Evolutionary conservation across 176 grass and related monocot genomes (phyloP), one percentile per base, ranked within the genome.

Genomic region (Pontederia paniculata): DNA sequence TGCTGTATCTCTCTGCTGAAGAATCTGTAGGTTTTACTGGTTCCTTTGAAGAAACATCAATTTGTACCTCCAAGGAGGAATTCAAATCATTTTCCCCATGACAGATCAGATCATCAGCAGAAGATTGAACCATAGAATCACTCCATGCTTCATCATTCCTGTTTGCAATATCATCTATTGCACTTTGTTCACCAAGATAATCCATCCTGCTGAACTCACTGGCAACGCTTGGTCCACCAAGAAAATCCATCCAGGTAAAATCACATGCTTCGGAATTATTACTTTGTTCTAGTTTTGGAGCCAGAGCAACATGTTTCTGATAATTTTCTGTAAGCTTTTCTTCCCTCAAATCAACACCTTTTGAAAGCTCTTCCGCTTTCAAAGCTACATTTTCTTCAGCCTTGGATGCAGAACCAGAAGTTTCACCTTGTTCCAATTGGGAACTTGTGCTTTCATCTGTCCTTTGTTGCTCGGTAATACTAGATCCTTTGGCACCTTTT

Each of bases 341-440:
- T 52, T 72, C 66, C 67, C 58, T 60, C 1, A 61, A 52, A 48
- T 14, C 23, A 9, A 18, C 37, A 20, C 75, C 75, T 47, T 84
- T 37, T 37, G 28, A 37, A 6, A 37, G 28, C 28, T 44, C 55
- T 45, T 74, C 71, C 48, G 72, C 66, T 72, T 64, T 60, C 1
- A 61, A 52, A 48, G 15, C 23, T 5, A 18, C 37, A 20, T 75
- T 78, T 47, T 45, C 66, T 69, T 84, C 77, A 66, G 61, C 63
- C 58, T 75, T 84, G 46, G 67, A 55, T 42, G 79, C 73, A 78
- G 77, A 71, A 81, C 62, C 70, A 75, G 69, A 81, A 55, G 83
- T 88, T 55, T 76, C 86, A 10, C 66, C 73, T 66, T 53, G 75
- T 45, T 70, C 71, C 70, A 50, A 42, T 77, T 73, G 54, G 60